Base-by-base conservation (phyloP, 1,284 basidiomycete genomes). In the Exobasidium cylindrosporum region DNA sequence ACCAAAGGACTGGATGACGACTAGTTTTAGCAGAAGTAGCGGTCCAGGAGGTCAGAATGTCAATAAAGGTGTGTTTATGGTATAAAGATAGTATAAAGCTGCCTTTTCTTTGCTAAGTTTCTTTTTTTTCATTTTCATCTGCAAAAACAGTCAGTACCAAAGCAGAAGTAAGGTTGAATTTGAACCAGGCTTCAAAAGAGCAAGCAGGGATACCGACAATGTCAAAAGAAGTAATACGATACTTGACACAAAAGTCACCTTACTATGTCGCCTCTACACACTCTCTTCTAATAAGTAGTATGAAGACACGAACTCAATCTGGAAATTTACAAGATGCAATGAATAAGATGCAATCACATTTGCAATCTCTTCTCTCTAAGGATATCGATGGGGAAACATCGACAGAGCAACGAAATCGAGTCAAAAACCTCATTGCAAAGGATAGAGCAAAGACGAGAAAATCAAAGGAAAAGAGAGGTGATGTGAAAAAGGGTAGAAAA, bases 11-110 rank as follows among this genome's bases (percentile, higher is more conserved):
- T 55, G 53, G 53, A 40, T 55, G 14, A 44, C 31, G 14, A 44
- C 40, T 4, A 40, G 13, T 30, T 55, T 55, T 26, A 44, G 32
- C 23, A 26, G 53, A 44, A 40, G 32, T 28, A 29, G 53, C 26
- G 53, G 53, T 24, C 24, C 53, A 35, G 53, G 53, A 55, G 53
- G 53, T n/a, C 53, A 55, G 26, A 55, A 55, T 35, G 53, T 55
- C 24, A 55, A 55, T 29, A 55, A 55, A 44, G 47, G 23, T 31
- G 21, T 7, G 35, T 40, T 40, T 17, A 17, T 40, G 35, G 35
- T 40, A 44, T 23, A 44, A 44, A 44, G 43, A 23, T 23, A 13
- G n/a, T n/a, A n/a, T n/a, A n/a, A n/a, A n/a, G n/a, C n/a, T n/a
- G n/a, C n/a, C n/a, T n/a, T n/a, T n/a, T n/a, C n/a, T n/a, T n/a